Base-by-base conservation (phyloP, 202 grass and related monocot species). In the Panicum virgatum region DNA sequence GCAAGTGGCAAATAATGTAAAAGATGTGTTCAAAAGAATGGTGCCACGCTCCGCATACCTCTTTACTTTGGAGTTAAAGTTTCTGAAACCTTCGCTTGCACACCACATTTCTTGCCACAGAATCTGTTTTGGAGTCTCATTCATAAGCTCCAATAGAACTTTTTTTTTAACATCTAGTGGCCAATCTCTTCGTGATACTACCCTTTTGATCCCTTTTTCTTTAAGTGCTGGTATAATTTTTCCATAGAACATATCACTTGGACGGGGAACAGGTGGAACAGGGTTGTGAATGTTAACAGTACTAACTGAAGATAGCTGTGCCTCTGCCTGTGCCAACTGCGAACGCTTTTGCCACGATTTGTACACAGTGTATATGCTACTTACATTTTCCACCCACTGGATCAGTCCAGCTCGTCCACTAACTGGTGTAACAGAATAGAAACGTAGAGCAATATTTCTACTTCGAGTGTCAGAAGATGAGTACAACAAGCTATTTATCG, bases 181-280 rank as follows among this genome's bases (percentile, higher is more conserved):
- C 95, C 95, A 98, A 86, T 98, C 95, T 86, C 92, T 94, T 83
- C 95, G 82, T 73, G 95, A 98, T 58, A 98, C 94, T 69, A 93
- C 95, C 89, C 92, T 98, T 90, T 88, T 98, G 80, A 98, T 98
- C 51, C 95, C 95, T 91, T 98, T 98, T 81, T 98, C 95, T 89
- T 98, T 98, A 72, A 98, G 66, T 67, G 95, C 95, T 57, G 95
- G 95, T 93, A 94, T 98, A 87, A 98, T 98, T 89, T 98, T 98
- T 54, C 95, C 95, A 85, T 98, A 98, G 86, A 94, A 98, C 95
- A 98, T 93, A 81, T 98, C 95, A 82, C 92, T 91, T 47, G 95
- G 95, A 56, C 95, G 95, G 36, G 92, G 90, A 89, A 98, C 78
- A 89, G 84, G 84, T 73, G 88, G 83, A 69, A 91, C 82, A 74